Conservation (phyloP, 108 stramenopile species). For the Chaetoceros tenuissimus region DNA sequence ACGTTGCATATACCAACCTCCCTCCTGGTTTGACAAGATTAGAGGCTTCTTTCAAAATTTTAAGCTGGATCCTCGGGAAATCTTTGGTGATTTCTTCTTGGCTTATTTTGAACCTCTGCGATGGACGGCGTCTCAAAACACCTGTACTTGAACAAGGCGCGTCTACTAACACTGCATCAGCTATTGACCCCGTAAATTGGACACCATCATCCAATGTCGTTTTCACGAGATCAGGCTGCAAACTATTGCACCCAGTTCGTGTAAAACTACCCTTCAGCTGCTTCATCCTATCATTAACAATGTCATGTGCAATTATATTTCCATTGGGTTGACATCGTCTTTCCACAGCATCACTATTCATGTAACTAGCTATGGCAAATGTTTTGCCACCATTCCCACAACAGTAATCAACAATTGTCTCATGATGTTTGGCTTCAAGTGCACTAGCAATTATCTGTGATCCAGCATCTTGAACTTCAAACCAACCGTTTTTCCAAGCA, state of each 20-base stretch:
- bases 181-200: constrained; percentile 13
- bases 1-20: constrained; percentile 37
- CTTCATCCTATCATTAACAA: constrained; percentile 25
- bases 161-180: constrained; percentile 38
- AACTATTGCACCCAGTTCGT: constrained; percentile 21
- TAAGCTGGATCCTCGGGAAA: constrained; percentile 23
- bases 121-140: constrained; percentile 32
- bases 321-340: not conserved
- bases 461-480: constrained; percentile 49
- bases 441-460: constrained; percentile 40
- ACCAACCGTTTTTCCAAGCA: constrained; percentile 39
- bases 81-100: constrained; percentile 12
- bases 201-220: not conserved
- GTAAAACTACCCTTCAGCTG: constrained; percentile 37
- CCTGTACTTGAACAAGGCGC: constrained; percentile 40
- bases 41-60: constrained; percentile 27
- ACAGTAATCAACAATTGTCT: constrained; percentile 34
- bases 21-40: constrained; percentile 19
- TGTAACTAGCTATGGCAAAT: constrained; percentile 25
- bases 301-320: constrained; percentile 35
- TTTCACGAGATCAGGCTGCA: not conserved
- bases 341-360: constrained; percentile 1
- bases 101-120: constrained; percentile 32
- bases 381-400: constrained; percentile 50
- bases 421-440: constrained; percentile 17